Conservation (phyloP, 805 yeast species). For the Candida andamanensis region DNA sequence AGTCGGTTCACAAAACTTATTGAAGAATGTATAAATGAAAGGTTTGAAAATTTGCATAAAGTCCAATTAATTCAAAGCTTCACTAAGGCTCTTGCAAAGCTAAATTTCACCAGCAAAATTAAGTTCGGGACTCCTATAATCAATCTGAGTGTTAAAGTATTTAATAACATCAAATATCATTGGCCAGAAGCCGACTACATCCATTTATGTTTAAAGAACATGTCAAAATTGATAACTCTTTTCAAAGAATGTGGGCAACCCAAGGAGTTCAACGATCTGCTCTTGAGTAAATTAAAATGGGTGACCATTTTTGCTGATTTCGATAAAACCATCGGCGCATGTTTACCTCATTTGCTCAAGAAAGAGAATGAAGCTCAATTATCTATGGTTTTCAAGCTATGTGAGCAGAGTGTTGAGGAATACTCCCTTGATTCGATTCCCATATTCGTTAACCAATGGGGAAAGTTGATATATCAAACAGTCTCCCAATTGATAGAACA, state of each 20-base stretch:
- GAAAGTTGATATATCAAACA: conserved; percentile 9
- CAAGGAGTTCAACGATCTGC: conserved; percentile 13
- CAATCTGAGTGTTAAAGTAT: conserved; percentile 12
- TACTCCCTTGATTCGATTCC: conserved; percentile 17
- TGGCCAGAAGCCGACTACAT: conserved; percentile 15
- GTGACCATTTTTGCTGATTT: conserved; percentile 23
- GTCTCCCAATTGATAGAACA: conserved; percentile 2
- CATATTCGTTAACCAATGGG: conserved; percentile 23
- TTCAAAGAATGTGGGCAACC: conserved; percentile 17
- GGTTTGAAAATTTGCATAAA: conserved; percentile 3
- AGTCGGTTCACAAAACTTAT: conserved; percentile 11
- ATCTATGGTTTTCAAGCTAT: conserved; percentile 14
- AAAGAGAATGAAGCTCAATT: conserved; percentile 12
- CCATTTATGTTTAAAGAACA: conserved; percentile 8
- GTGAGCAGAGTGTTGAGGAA: conserved; percentile 14
- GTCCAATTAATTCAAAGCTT: conserved; percentile 8
- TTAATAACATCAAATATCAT: conserved; percentile 9
- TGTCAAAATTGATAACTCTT: conserved; percentile 16
- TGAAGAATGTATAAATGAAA: conserved; percentile 5
- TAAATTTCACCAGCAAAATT: conserved; percentile 15
- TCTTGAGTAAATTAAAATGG: conserved; percentile 25
- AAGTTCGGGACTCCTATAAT: conserved; percentile 11
- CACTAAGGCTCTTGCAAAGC: conserved; percentile 16
- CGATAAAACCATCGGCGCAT: conserved; percentile 12
- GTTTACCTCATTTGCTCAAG: conserved; percentile 17